Conservation (phyloP, 495 filamentous ascomycete species). For the Tuber magnatum region DNA sequence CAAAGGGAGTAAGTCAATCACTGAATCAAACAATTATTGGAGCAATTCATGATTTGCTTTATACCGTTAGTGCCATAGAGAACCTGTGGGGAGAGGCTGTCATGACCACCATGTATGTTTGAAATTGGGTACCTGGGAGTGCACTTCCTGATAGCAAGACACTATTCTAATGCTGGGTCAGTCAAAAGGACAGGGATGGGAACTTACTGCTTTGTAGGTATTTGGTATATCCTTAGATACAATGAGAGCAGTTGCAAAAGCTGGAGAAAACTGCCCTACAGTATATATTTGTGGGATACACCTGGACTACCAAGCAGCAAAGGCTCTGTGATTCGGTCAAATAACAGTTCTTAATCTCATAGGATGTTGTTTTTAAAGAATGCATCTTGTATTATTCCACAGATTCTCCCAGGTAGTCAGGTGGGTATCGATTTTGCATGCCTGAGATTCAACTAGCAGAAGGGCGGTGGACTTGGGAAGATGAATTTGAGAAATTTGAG, state of each 20-base stretch:
- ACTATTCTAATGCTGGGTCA: neutral
- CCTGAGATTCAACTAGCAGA: no score
- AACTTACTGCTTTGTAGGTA: slow-evolving; percentile 1
- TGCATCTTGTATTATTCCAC: neutral
- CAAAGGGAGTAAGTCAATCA: neutral
- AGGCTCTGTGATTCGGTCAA: slow-evolving; percentile 4
- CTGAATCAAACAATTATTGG: neutral
- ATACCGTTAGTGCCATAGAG: neutral
- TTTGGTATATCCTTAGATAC: slow-evolving; percentile 9
- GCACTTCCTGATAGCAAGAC: neutral
- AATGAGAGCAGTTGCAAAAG: neutral
- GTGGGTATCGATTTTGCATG: no score
- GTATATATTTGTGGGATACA: slow-evolving; percentile 7
- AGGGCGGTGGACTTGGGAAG: no score
- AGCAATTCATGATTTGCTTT: neutral
- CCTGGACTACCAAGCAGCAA: neutral
- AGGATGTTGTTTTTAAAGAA: slow-evolving; percentile 9
- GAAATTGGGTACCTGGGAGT: neutral
- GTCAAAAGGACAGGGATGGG: neutral
- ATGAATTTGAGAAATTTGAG: no score
- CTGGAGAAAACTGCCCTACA: neutral
- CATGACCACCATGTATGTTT: neutral
- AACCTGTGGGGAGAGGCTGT: neutral
- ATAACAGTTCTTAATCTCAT: neutral
- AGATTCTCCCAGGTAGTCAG: no score